Conservation (phyloP, 2,329 filamentous ascomycete species). For the Hyphodiscus sp. region DNA sequence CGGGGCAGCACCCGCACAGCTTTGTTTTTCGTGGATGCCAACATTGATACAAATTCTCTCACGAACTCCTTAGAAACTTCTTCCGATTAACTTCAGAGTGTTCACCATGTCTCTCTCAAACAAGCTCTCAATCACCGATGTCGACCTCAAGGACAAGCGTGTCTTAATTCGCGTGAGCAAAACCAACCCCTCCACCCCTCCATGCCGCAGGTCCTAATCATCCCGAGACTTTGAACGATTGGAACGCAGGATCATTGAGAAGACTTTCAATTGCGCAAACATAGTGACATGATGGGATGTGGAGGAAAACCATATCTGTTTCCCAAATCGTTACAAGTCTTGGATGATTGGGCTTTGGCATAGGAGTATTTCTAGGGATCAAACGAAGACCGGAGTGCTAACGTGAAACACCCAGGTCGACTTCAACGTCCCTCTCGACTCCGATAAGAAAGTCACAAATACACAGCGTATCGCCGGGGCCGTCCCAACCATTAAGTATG, state of each 20-base stretch:
- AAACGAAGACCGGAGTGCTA: slow-evolving; percentile 11
- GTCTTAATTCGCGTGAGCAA: slow-evolving; percentile 87
- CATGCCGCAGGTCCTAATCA: background rate
- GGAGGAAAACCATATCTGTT: no score
- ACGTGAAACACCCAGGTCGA: slow-evolving; percentile 62
- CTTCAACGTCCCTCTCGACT: slow-evolving; percentile 98
- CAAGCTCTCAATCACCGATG: slow-evolving; percentile 95
- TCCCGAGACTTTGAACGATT: no score
- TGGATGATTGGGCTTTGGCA: no score
- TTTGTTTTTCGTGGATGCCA: background rate
- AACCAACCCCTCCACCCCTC: background rate
- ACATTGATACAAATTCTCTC: background rate
- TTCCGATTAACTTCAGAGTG: slow-evolving; percentile 11
- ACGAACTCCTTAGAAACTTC: background rate
- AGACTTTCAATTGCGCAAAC: background rate
- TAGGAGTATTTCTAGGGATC: background rate
- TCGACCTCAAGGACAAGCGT: slow-evolving; percentile 96
- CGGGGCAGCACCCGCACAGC: slow-evolving; percentile 3
- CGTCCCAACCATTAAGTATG: slow-evolving; percentile 91
- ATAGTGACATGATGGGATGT: no score
- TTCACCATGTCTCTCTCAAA: slow-evolving; percentile 89
- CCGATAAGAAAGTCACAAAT: slow-evolving; percentile 92
- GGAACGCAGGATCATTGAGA: no score
- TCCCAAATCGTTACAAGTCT: no score
- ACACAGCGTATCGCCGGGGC: slow-evolving; percentile 97